Percentiles rank a stretch among this genome's conserved stretches.
Evolutionary conservation across 148 eudicot genomes (phyloP).

Genomic region (Chenopodium berlandieri): DNA sequence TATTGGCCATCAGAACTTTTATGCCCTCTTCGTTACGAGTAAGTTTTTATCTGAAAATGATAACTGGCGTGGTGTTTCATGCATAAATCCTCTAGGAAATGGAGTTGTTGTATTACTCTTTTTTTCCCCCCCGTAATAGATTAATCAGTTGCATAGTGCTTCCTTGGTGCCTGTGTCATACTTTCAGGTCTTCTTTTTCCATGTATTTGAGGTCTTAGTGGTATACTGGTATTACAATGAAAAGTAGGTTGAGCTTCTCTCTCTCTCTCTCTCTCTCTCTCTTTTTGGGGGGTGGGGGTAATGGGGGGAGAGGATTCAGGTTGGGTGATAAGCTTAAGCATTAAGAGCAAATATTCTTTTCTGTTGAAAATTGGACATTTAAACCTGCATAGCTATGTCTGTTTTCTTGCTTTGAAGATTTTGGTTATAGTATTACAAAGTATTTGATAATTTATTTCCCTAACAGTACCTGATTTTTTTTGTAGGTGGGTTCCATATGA

Average conservation of each 20-base stretch:
- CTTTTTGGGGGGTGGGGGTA: no score
- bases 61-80: background rate
- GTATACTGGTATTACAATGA: background rate
- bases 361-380: background rate
- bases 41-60: constrained; percentile 39
- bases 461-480: constrained; percentile 19
- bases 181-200: background rate
- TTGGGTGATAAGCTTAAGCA: constrained; percentile 4
- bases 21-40: constrained; percentile 91
- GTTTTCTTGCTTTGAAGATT: background rate
- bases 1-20: constrained; percentile 93
- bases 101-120: background rate
- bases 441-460: background rate
- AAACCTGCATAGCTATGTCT: background rate
- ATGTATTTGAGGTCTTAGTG: background rate
- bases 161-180: background rate
- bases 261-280: background rate
- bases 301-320: no score
- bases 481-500: constrained; percentile 78
- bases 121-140: background rate
- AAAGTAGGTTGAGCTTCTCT: background rate
- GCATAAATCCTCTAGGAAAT: background rate
- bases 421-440: background rate
- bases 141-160: background rate
- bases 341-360: background rate